phyloP scores from a whole-genome alignment of 2,329 filamentous ascomycete species.

The Erysiphe pulchra region DNA sequence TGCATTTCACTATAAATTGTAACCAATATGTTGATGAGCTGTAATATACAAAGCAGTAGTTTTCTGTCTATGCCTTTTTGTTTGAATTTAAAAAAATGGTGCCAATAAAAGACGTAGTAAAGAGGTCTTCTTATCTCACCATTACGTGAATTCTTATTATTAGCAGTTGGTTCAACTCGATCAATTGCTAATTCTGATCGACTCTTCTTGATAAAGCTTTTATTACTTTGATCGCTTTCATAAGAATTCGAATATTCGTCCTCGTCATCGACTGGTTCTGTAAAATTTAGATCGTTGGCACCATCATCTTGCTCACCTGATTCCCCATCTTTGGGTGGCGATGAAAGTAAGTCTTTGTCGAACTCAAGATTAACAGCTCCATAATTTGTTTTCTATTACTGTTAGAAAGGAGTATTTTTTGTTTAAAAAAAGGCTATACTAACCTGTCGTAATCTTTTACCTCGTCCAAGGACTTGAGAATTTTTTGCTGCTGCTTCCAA shows the following conservation, averaged over 20 bases:
- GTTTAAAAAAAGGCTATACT: slow-evolving; percentile 1
- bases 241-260: slow-evolving; percentile 1
- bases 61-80: too few relatives aligned
- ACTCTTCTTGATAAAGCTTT: too few relatives aligned
- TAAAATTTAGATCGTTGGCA: slow-evolving; percentile 1
- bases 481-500: slow-evolving; percentile 41
- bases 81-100: too few relatives aligned
- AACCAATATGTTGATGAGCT: too few relatives aligned
- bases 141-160: not conserved
- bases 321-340: not conserved
- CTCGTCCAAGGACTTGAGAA: slow-evolving; percentile 58
- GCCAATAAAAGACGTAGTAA: too few relatives aligned
- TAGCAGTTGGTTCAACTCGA: not conserved
- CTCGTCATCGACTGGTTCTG: not conserved
- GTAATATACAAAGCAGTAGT: too few relatives aligned
- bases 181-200: too few relatives aligned
- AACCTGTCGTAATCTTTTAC: slow-evolving; percentile 29
- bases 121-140: too few relatives aligned
- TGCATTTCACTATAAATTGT: too few relatives aligned
- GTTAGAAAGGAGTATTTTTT: not conserved
- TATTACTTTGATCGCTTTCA: not conserved
- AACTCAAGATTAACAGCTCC: not conserved
- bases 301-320: not conserved
- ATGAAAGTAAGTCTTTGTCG: not conserved
- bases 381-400: not conserved